Evolutionary conservation across 768 basidiomycete species (phyloP).

Genomic region (Leccinum barrowsii): DNA sequence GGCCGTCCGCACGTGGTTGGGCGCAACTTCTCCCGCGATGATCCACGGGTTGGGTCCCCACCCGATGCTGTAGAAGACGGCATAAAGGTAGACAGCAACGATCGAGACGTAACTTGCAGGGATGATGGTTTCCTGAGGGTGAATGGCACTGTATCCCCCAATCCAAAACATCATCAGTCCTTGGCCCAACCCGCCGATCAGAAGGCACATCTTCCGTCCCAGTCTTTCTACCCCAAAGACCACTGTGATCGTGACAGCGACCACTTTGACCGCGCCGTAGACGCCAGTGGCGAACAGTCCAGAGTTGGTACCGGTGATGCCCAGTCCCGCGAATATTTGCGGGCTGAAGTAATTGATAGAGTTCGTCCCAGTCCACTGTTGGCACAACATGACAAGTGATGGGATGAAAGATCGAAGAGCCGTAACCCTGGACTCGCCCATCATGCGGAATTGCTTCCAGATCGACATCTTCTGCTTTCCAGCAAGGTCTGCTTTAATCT

Average conservation of each 20-base stretch:
- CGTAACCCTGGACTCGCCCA: constrained; percentile 41
- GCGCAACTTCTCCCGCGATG: constrained; percentile 35
- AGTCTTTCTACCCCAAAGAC: constrained; percentile 44
- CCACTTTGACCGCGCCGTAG: constrained; percentile 39
- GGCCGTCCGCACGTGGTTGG: constrained; percentile 36
- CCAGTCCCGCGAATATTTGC: constrained; percentile 45
- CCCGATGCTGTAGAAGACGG: constrained; percentile 34
- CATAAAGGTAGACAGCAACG: constrained; percentile 38
- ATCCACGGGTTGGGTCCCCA: constrained; percentile 31
- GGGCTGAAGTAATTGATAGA: constrained; percentile 56
- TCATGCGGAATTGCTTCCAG: constrained; percentile 36
- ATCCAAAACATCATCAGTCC: constrained; percentile 39
- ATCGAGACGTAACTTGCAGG: constrained; percentile 38
- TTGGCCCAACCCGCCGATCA: constrained; percentile 49
- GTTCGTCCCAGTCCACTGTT: constrained; percentile 52
- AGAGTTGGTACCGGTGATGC: constrained; percentile 40
- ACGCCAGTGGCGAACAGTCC: constrained; percentile 50
- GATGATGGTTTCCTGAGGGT: constrained; percentile 26
- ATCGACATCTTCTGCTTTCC: constrained; percentile 37
- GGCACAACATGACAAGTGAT: constrained; percentile 44
- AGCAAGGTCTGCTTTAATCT: constrained; percentile 46
- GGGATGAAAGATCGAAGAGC: constrained; percentile 44
- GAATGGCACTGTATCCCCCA: constrained; percentile 32
- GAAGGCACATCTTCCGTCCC: constrained; percentile 49
- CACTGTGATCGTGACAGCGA: constrained; percentile 40